phyloP scores from a whole-genome alignment of 192 early-diverging fungal species.

The Pecoramyces ruminantium region DNA sequence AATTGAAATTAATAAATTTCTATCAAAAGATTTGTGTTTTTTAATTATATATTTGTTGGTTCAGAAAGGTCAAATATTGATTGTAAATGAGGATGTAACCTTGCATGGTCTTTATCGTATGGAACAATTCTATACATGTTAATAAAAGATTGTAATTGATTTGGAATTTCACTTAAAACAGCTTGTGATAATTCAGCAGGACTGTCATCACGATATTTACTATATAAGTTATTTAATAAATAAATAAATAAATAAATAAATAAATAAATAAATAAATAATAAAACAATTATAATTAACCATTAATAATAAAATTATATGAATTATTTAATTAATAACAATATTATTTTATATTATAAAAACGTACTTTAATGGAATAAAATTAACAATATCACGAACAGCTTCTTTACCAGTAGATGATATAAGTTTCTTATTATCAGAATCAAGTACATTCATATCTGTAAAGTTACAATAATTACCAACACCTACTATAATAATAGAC shows the following conservation, averaged over 20 bases:
- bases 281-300: too few relatives aligned
- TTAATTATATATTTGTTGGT: too few relatives aligned
- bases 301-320: too few relatives aligned
- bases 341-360: conserved; percentile 4
- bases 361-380: conserved; percentile 27
- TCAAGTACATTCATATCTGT: conserved; percentile 25
- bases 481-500: conserved; percentile 36
- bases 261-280: background rate
- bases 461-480: conserved; percentile 29
- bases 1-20: too few relatives aligned
- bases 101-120: background rate
- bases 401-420: background rate
- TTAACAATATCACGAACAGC: conserved; percentile 31
- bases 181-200: background rate
- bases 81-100: background rate
- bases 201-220: background rate
- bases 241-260: background rate
- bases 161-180: background rate
- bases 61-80: background rate
- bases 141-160: background rate
- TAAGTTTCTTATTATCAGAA: conserved; percentile 15
- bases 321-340: conserved; percentile 1
- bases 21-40: too few relatives aligned
- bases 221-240: background rate
- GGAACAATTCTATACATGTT: background rate